Base-by-base conservation (phyloP, 352 stramenopile species). In the Globisporangium spinosum region DNA sequence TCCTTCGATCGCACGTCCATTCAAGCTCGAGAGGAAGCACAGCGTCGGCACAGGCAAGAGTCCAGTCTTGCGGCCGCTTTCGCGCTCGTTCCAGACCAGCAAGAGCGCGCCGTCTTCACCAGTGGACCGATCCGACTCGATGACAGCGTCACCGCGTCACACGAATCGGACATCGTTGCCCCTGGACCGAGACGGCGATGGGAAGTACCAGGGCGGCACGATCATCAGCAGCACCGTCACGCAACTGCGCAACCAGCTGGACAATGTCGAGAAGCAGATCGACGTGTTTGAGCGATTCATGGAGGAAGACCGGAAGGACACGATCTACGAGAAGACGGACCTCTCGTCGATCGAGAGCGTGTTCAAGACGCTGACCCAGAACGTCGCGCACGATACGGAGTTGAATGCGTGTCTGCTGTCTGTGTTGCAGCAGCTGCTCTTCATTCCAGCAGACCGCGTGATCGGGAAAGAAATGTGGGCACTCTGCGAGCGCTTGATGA, bases 181-280 rank as follows among this genome's bases (percentile, higher is more conserved):
- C 43, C 61, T 70, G 10, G 58, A 70, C 2, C 55, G 66, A 23
- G 68, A 67, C 17, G 59, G 59, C 7, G 40, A 61, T 25, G 54
- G 53, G 38, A 63, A 54, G 72, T 74, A 54, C 22, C 70, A 70
- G 2, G 72, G 73, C 49, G 77, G 74, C 47, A 82, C 72, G 35
- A 87, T 89, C 43, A 89, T 89, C 64, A 90, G 80, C 56, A 92
- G 76, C 59, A 90, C 76, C 7, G 83, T 89, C 43, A 88, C 82
- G 12, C 83, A 93, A 65, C 72, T 95, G 58, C 83, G 87, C 4
- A 91, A 86, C 57, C 87, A 95, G 54, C 66, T 95, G 22, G 87
- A 95, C 73, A 95, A 92, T 65, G 90, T 95, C 78, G 87, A 95
- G 64, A 93, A 93, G 64, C 87, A 95, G 62, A 95, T 95, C 55